Evolutionary conservation across 2,329 filamentous ascomycete species (phyloP).

Genomic region (Diaporthe aspalathi): DNA sequence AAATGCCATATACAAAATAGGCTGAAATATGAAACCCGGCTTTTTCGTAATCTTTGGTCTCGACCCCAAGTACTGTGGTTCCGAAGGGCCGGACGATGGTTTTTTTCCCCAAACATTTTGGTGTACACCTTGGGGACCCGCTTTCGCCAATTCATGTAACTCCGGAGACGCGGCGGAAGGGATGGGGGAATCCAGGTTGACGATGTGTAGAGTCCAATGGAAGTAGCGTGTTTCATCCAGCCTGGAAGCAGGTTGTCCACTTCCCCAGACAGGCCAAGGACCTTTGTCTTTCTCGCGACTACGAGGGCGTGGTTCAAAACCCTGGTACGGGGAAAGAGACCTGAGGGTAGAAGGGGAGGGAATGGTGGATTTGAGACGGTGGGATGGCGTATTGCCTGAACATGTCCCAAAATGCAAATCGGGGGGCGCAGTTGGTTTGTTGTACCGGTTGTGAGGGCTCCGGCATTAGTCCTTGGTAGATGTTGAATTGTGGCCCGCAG

Average conservation of each 20-base stretch:
- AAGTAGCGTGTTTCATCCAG: neutral
- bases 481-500: slow-evolving; percentile 60
- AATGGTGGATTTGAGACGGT: slow-evolving; percentile 59
- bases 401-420: slow-evolving; percentile 63
- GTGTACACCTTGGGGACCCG: neutral
- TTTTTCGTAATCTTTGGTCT: slow-evolving; percentile 18
- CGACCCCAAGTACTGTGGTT: slow-evolving; percentile 16
- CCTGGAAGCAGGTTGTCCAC: neutral
- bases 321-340: slow-evolving; percentile 53
- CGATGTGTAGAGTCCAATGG: neutral
- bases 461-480: slow-evolving; percentile 56
- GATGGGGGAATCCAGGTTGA: neutral
- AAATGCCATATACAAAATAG: slow-evolving; percentile 21
- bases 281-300: neutral
- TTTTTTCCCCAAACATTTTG: neutral
- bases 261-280: neutral
- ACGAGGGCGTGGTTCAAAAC: slow-evolving; percentile 17
- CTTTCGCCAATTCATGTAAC: neutral
- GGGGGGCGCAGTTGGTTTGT: slow-evolving; percentile 53
- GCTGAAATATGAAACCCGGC: slow-evolving; percentile 31
- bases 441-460: slow-evolving; percentile 52
- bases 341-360: slow-evolving; percentile 64
- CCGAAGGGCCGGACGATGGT: neutral
- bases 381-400: slow-evolving; percentile 64
- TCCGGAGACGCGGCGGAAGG: neutral